Base-by-base conservation (phyloP, 2,329 filamentous ascomycete species). In the Aspergillus persii region DNA sequence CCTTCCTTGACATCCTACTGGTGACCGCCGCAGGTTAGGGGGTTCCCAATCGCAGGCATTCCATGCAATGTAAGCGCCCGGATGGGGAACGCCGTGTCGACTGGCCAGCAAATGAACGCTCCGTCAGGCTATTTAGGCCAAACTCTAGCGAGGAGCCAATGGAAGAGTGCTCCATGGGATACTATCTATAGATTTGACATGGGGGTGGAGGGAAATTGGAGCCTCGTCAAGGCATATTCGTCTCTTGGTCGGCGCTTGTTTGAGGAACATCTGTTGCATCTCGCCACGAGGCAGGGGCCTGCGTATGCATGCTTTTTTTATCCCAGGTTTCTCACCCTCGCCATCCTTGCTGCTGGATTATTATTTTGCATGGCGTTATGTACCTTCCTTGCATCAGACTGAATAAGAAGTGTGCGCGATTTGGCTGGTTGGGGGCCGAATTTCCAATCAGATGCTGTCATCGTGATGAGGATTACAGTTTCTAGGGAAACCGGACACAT, bases 1-100 rank as follows among this genome's bases (percentile, higher is more conserved):
- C 58, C 49, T 56, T 49, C 29, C 27, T 29, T 26, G n/a, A 36
- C 11, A 36, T 58, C 54, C 54, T 52, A 62, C 56, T 60, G 57
- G 57, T 33, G 33, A 51, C 23, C 31, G 11, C 39, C 23, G 8
- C 48, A 50, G 6, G n/a, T 9, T 50, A 30, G 30, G 48, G 30
- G 30, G 4, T n/a, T 6, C 46, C 18, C 12, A 26, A 49, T 49
- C 46, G 23, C 46, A 49, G 46, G 23, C 18, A 49, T 29, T 23
- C 7, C 48, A 47, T 47, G 44, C 44, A 47, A 18, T 47, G 44
- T 47, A 47, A 47, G 44, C 44, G 44, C 44, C 44, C 26, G 44
- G 44, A 27, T 18, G 44, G 44, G 44, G 44, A 27, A 23, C 26
- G 44, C 44, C 5, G 12, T 15, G 36, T 7, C 33, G 12, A 5